Evolutionary conservation across 83 land plant species (phyloP).

Genomic region (Isoetes engelmannii): DNA sequence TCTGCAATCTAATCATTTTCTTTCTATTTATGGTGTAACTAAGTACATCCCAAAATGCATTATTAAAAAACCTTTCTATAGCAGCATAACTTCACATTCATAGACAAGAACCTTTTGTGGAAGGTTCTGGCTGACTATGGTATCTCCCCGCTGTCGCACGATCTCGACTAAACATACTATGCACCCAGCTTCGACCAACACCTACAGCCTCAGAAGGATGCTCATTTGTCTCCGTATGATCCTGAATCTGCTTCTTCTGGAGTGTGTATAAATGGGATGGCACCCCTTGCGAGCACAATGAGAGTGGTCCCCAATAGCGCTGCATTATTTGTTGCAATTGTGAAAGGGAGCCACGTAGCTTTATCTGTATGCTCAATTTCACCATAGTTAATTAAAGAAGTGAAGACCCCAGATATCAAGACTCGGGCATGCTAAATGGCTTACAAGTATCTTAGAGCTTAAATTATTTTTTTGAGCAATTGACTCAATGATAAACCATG

Average conservation of each 20-base stretch:
- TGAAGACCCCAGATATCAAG: too few relatives aligned
- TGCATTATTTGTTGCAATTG: slow-evolving; percentile 59
- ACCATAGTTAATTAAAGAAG: too few relatives aligned
- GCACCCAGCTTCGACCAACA: slow-evolving; percentile 96
- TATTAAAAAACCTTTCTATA: neutral
- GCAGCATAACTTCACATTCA: neutral
- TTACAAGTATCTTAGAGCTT: slow-evolving; percentile 84
- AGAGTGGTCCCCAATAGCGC: slow-evolving; percentile 75
- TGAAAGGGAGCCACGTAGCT: slow-evolving; percentile 74
- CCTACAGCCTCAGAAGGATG: slow-evolving; percentile 87
- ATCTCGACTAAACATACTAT: slow-evolving; percentile 97
- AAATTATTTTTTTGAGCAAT: slow-evolving; percentile 78
- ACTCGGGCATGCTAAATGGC: slow-evolving; percentile 6
- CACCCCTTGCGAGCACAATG: slow-evolving; percentile 38
- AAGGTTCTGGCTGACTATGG: slow-evolving; percentile 46
- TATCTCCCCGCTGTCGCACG: slow-evolving; percentile 29
- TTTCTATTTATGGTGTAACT: too few relatives aligned
- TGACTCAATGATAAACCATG: slow-evolving; percentile 91
- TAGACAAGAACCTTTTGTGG: slow-evolving; percentile 15
- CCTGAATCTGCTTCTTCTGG: slow-evolving; percentile 37
- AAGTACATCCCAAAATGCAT: neutral
- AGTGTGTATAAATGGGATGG: slow-evolving; percentile 46
- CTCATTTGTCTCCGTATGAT: slow-evolving; percentile 39
- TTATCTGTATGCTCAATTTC: slow-evolving; percentile 43
- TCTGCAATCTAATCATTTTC: too few relatives aligned